phyloP scores from a whole-genome alignment of 2,329 filamentous ascomycete genomes.

The Alternaria angustiovoidea region DNA sequence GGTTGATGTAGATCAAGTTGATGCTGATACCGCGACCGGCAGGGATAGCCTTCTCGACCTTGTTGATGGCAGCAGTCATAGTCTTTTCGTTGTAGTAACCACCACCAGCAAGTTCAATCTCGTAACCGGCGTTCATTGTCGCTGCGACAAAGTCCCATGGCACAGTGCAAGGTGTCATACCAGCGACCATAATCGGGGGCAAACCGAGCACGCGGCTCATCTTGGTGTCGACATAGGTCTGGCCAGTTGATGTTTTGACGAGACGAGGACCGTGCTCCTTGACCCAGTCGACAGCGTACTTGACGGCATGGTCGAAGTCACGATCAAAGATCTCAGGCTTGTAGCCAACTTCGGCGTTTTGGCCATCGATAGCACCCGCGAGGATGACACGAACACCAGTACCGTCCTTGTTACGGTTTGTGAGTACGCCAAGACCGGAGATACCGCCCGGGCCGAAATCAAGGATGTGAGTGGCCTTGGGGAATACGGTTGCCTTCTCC shows the following conservation, averaged over 20 bases:
- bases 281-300: conserved; percentile 96
- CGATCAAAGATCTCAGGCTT: conserved; percentile 98
- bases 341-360: conserved; percentile 90
- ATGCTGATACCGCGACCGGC: conserved; percentile 61
- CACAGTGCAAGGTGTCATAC: conserved; percentile 59
- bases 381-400: conserved; percentile 96
- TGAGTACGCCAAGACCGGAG: conserved; percentile 92
- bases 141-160: conserved; percentile 61
- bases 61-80: conserved; percentile 57
- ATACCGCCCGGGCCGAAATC: conserved; percentile 98
- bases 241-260: conserved; percentile 85
- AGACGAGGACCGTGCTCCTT: conserved; percentile 95
- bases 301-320: conserved; percentile 92
- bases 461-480: conserved; percentile 88
- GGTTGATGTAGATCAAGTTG: conserved; percentile 64
- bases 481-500: conserved; percentile 93
- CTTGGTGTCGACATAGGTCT: conserved; percentile 95
- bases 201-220: conserved; percentile 58
- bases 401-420: conserved; percentile 98
- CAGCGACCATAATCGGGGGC: conserved; percentile 58
- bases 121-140: conserved; percentile 62
- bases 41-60: conserved; percentile 55
- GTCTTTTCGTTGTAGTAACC: conserved; percentile 58
- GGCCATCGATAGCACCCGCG: conserved; percentile 90
- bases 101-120: conserved; percentile 60